phyloP scores from a whole-genome alignment of 2,329 filamentous ascomycete species.

The Colletotrichum theobromicola region DNA sequence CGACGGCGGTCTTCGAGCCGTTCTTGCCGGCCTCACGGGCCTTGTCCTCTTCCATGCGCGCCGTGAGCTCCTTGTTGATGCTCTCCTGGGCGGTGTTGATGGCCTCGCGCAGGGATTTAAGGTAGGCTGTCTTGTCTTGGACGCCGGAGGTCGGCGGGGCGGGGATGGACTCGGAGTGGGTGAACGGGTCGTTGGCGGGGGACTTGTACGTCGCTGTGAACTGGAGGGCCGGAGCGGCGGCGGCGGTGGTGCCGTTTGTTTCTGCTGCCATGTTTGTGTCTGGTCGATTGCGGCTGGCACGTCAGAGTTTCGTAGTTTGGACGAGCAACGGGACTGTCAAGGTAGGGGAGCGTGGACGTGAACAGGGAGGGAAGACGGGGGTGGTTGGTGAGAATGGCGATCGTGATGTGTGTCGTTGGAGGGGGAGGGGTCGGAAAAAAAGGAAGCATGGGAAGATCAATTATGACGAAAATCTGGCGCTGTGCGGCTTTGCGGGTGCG shows the following conservation, averaged over 20 bases:
- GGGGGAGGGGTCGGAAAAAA: background rate
- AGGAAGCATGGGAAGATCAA: background rate
- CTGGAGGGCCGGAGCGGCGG: constrained; percentile 2
- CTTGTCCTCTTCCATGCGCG: constrained; percentile 78
- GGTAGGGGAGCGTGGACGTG: background rate
- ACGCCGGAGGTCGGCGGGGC: constrained; percentile 39
- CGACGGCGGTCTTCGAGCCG: constrained; percentile 32
- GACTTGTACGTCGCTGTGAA: constrained; percentile 62
- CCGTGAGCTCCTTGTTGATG: constrained; percentile 74
- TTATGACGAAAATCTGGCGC: constrained; percentile 6
- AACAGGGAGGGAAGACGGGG: background rate
- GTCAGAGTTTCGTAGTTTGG: background rate
- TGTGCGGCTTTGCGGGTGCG: background rate
- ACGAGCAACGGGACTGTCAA: background rate
- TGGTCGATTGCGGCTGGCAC: background rate
- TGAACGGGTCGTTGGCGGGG: constrained; percentile 53
- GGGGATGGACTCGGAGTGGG: constrained; percentile 40
- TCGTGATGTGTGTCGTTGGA: background rate
- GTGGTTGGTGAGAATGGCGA: background rate
- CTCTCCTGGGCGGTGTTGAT: constrained; percentile 64
- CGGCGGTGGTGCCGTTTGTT: background rate
- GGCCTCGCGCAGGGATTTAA: constrained; percentile 63
- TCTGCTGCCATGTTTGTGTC: background rate
- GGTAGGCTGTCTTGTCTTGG: constrained; percentile 62
- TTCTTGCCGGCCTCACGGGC: constrained; percentile 42